Evolutionary conservation across 176 grass and related monocot genomes (phyloP), one percentile per base, ranked within the genome.

Genomic region (Eragrostis curvula): DNA sequence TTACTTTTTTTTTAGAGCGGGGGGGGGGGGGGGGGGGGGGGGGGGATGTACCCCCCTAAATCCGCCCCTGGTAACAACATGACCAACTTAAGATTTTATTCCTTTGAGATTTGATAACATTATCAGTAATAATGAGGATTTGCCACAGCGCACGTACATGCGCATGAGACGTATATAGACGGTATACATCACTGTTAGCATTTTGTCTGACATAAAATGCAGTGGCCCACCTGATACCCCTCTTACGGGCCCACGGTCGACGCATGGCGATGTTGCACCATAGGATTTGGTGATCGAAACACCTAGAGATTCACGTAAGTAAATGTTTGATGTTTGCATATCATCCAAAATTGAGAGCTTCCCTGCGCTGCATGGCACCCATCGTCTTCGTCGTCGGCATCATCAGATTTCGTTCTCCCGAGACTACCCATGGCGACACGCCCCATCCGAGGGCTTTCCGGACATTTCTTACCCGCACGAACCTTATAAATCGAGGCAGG

Each of bases 401-500:
- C 14, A 45, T 1, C 1, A 51, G 3, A 51, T 53, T 23, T 29
- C 51, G 21, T 25, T 0, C 13, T 75, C 1, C 49, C 61, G 3
- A 73, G 2, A 18, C 5, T 83, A 24, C 23, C 88, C 79, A 28
- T 8, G 16, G 6, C 17, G 29, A 29, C 3, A 1, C 1, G 0
- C 0, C 5, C 0, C 24, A 36, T 5, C 8, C 14, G 5, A 39
- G 24, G 69, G 52, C 27, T 68, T 90, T 87, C 36, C 32, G 0
- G 84, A 30, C 75, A 75, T 69, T 60, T n/a, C 2, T 7, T 28
- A 23, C 84, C 20, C 13, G 48, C 3, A 1, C 21, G 29, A 69
- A 47, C 52, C 66, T 69, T 90, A 87, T 84, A 90, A 90, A 80
- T 4, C 3, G 7, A 2, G 21, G 24, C 68, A 36, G 8, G 28